Base-by-base conservation (phyloP, 805 yeast species). In the Barnettozyma botsteinii region DNA sequence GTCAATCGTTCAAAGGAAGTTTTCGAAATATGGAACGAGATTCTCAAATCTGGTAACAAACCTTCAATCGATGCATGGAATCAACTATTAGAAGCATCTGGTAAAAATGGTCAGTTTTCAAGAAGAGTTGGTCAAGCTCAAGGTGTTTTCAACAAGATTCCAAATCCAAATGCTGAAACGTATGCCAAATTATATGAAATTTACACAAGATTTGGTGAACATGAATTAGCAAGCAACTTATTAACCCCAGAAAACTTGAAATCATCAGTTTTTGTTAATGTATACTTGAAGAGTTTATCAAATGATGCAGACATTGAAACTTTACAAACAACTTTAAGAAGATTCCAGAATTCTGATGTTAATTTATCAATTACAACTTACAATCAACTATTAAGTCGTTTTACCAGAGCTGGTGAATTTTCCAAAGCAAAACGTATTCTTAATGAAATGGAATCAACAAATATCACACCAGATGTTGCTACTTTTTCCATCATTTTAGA, bases 401-500 rank as follows among this genome's bases (percentile, higher is more conserved):
- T 73, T 39, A 61, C 72, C 15, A 60, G 63, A 27, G 43, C 40
- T 7, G 62, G 65, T 30, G 65, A 75, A 17, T 55, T 55, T 43
- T 67, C 63, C 23, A 65, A 65, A 34, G 81, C 81, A 4, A 63
- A 65, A n/a, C 66, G 64, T n/a, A 63, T 75, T 12, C 57, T 81
- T 31, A 62, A 67, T 25, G 62, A 64, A 42, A 71, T 79, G 75
- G 55, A 52, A 29, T 56, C 55, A 24, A 42, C 62, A 20, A 55
- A 61, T 4, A 57, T 80, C 19, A 51, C 65, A 27, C 81, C 82
- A 21, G 85, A 79, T 54, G 66, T 77, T 33, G 77, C 77, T 14
- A 80, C 89, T 3, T 75, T 75, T 59, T 72, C 88, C 4, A 70
- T 73, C 26, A 60, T 80, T 19, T 66, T 81, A 38, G 79, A 80